Conservation (phyloP, 768 basidiomycete species). For the Lactarius vividus region DNA sequence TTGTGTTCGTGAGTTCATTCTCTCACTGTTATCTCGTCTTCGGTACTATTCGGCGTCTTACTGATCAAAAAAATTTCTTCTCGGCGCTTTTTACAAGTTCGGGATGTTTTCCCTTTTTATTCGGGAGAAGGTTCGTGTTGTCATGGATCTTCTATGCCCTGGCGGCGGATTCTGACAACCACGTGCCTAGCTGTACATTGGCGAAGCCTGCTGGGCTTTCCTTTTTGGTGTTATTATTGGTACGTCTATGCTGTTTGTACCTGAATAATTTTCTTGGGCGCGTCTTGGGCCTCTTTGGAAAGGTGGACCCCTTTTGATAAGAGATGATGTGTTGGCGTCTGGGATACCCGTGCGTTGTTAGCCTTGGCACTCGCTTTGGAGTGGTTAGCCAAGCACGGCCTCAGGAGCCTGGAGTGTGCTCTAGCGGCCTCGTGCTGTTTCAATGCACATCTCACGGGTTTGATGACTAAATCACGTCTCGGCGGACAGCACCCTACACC, state of each 20-base stretch:
- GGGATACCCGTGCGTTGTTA: not conserved
- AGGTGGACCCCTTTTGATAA: not conserved
- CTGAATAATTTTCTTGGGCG: not conserved
- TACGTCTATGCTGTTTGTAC: conserved; percentile 34
- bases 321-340: not conserved
- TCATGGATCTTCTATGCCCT: not conserved
- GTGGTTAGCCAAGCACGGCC: not conserved
- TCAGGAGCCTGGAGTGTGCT: not conserved
- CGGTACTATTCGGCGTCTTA: not conserved
- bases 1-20: conserved; percentile 59
- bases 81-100: conserved; percentile 50
- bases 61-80: not conserved
- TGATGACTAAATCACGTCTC: not conserved
- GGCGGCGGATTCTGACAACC: conserved; percentile 9
- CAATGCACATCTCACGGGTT: not conserved
- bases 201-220: conserved; percentile 96
- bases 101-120: conserved; percentile 94
- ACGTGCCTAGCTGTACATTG: conserved; percentile 69
- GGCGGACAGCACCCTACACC: not conserved
- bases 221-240: conserved; percentile 90
- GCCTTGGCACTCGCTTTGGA: not conserved
- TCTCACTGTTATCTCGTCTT: not conserved
- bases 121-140: conserved; percentile 67
- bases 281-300: not conserved
- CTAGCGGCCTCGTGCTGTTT: not conserved